Evolutionary conservation across 768 basidiomycete species (phyloP), one percentile per base, ranked within the genome.

Genomic region (Leccinum incarnatum): DNA sequence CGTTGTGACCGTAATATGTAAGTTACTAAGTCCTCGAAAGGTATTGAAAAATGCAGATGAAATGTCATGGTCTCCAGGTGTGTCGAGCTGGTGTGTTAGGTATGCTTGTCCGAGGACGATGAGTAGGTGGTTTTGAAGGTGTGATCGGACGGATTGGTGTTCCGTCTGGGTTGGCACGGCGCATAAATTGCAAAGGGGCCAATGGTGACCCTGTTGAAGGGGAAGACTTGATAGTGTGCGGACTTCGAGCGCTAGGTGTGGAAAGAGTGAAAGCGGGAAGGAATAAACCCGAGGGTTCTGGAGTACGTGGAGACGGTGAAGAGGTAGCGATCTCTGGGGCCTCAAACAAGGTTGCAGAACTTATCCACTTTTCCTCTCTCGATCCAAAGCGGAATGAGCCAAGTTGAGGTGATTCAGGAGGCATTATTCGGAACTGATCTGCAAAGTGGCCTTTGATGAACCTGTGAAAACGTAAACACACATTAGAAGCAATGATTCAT

Each of bases 361-460:
- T 93, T 56, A 94, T 93, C 92, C 92, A 94, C 63, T 83, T 88
- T 66, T 92, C 88, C 60, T 88, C 87, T 56, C 78, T 79, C 3
- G 74, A 65, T 42, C 73, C 77, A 19, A 75, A 53, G 4, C 74
- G 70, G 40, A 72, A 72, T 50, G 75, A 71, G 27, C 80, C 77
- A 45, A 77, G 74, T 47, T 75, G 79, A 11, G 83, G 85, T 47
- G 87, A 84, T 42, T 89, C 88, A 17, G 73, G 72, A 9, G 85
- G 79, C 51, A 91, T 74, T 40, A 93, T 72, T 57, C 89, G 83
- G 73, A 93, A 89, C 62, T 87, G 83, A 55, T 94, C 90, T 19
- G 91, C 90, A 69, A 91, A 92, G 69, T 94, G 92, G 57, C 85
- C 85, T 65, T 86, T 84, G 69, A 95, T 89, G 75, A 95, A 95